Conservation (phyloP, 2,329 filamentous ascomycete species). For the Immersiporthe knoxdaviesiana region DNA sequence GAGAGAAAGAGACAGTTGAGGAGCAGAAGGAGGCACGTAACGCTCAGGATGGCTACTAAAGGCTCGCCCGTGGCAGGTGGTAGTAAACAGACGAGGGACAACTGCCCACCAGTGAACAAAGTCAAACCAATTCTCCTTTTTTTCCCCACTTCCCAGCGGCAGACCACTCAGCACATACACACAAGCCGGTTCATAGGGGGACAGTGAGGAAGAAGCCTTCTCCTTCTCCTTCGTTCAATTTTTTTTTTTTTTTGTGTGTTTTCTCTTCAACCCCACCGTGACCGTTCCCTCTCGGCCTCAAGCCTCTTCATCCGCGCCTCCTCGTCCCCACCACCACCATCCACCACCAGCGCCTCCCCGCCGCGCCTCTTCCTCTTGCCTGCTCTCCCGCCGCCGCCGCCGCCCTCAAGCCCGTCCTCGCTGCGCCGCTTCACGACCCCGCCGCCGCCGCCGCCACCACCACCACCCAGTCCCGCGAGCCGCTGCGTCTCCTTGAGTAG, state of each 20-base stretch:
- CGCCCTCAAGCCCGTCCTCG: constrained; percentile 46
- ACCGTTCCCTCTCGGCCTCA: constrained; percentile 63
- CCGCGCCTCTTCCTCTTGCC: constrained; percentile 47
- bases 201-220: background rate
- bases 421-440: constrained; percentile 51
- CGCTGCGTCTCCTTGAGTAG: constrained; percentile 71
- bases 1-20: too few relatives aligned
- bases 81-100: too few relatives aligned
- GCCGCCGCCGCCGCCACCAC: constrained; percentile 39
- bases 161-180: too few relatives aligned
- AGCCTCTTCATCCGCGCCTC: constrained; percentile 58
- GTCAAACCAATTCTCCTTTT: too few relatives aligned
- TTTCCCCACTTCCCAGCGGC: too few relatives aligned
- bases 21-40: too few relatives aligned
- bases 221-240: too few relatives aligned
- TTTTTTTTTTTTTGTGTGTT: too few relatives aligned
- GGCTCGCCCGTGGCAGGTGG: too few relatives aligned
- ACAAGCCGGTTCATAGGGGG: background rate
- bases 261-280: constrained; percentile 47
- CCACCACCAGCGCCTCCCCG: constrained; percentile 44
- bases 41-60: too few relatives aligned
- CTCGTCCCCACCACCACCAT: constrained; percentile 51
- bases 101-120: too few relatives aligned
- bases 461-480: constrained; percentile 59
- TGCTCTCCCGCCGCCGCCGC: constrained; percentile 36